Conservation (phyloP, 1,139 yeast genomes). For the Yamadazyma conglobata region DNA sequence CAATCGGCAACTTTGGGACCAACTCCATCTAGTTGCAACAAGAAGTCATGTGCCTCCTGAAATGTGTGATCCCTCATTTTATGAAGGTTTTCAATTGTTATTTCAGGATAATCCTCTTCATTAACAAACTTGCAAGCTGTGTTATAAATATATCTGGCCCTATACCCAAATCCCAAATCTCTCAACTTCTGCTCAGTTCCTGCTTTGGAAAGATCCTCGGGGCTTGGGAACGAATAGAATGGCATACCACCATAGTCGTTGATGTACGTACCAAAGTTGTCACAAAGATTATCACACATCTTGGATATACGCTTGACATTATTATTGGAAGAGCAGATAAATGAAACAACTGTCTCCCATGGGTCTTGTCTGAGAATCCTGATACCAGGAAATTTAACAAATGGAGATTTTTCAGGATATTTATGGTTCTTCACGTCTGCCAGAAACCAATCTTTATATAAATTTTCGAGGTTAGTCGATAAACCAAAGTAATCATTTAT, state of each 20-base stretch:
- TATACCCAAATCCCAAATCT: conserved; percentile 78
- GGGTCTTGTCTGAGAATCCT: conserved; percentile 90
- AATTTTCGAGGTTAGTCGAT: conserved; percentile 46
- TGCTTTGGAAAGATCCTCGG: conserved; percentile 43
- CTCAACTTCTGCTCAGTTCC: conserved; percentile 45
- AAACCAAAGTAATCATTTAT: conserved; percentile 71
- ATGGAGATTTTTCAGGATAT: conserved; percentile 29
- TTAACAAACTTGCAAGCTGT: conserved; percentile 56
- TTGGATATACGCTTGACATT: conserved; percentile 90
- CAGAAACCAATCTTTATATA: conserved; percentile 61
- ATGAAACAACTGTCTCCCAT: conserved; percentile 89
- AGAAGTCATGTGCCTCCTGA: conserved; percentile 58
- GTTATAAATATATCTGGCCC: conserved; percentile 82
- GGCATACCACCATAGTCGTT: conserved; percentile 52
- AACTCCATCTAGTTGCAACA: conserved; percentile 76
- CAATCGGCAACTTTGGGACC: conserved; percentile 99
- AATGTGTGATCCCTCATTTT: conserved; percentile 44
- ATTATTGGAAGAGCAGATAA: conserved; percentile 94
- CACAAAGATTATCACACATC: conserved; percentile 83
- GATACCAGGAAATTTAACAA: conserved; percentile 59
- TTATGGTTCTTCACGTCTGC: conserved; percentile 48
- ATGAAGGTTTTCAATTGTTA: conserved; percentile 28
- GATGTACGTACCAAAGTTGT: conserved; percentile 64
- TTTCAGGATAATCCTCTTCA: conserved; percentile 34
- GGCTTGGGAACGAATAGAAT: conserved; percentile 74